Evolutionary conservation across 345 rosid species (phyloP).

Genomic region (Turritis glabra): DNA sequence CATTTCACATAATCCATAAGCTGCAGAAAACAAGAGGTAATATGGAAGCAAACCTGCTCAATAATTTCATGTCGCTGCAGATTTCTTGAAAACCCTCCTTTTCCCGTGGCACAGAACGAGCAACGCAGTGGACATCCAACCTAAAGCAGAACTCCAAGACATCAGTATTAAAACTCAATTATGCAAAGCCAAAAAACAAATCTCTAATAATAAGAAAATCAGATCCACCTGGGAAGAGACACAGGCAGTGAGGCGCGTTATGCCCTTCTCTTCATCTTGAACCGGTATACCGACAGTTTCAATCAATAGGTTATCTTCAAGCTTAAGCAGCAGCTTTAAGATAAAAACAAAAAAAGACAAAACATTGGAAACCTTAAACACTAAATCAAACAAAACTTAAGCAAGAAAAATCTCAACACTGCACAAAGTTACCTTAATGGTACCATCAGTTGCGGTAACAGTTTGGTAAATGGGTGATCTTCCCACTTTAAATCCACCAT

Average conservation of each 20-base stretch:
- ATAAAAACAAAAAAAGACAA: slow-evolving; percentile 3
- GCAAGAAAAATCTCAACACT: slow-evolving; percentile 16
- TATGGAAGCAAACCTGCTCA: slow-evolving; percentile 63
- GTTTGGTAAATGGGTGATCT: slow-evolving; percentile 66
- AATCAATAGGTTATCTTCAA: slow-evolving; percentile 84
- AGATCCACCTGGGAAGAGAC: slow-evolving; percentile 84
- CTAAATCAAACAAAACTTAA: neutral
- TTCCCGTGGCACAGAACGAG: slow-evolving; percentile 99
- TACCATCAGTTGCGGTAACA: slow-evolving; percentile 91
- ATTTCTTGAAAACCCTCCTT: slow-evolving; percentile 95
- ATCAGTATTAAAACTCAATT: neutral
- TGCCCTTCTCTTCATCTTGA: slow-evolving; percentile 70
- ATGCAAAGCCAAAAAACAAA: slow-evolving; percentile 17
- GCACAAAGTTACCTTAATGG: slow-evolving; percentile 63
- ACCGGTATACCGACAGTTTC: slow-evolving; percentile 98
- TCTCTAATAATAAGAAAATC: slow-evolving; percentile 15
- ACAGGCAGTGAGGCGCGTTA: slow-evolving; percentile 88
- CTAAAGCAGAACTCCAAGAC: slow-evolving; percentile 44
- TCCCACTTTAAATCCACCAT: slow-evolving; percentile 86
- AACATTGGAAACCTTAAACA: slow-evolving; percentile 9
- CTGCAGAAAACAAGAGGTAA: slow-evolving; percentile 21
- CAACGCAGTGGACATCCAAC: slow-evolving; percentile 96
- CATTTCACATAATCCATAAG: slow-evolving; percentile 2
- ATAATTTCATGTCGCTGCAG: slow-evolving; percentile 84
- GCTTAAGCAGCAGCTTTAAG: slow-evolving; percentile 69